Evolutionary conservation across 768 basidiomycete species (phyloP).

Genomic region (Rubroboletus pulcherrimus): DNA sequence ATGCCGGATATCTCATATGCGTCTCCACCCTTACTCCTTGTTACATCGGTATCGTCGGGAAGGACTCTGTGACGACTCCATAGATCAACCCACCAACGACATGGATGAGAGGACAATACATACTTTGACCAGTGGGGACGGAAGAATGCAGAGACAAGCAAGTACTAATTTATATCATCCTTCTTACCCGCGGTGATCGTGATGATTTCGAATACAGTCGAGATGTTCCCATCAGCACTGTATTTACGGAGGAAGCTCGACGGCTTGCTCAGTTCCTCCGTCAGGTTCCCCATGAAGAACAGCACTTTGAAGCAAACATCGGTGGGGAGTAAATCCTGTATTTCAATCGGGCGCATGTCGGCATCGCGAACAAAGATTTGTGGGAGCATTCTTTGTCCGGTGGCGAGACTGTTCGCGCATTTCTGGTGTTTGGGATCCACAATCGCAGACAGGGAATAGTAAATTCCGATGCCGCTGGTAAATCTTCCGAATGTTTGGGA

Average conservation of each 20-base stretch:
- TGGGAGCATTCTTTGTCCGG: conserved; percentile 39
- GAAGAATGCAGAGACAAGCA: conserved; percentile 33
- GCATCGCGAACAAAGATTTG: conserved; percentile 35
- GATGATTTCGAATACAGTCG: conserved; percentile 32
- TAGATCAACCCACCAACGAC: not conserved
- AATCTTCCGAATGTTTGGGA: conserved; percentile 38
- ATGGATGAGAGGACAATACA: conserved; percentile 8
- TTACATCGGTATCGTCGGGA: conserved; percentile 35
- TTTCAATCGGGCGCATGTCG: conserved; percentile 34
- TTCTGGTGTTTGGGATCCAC: conserved; percentile 30
- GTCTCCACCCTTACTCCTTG: conserved; percentile 28
- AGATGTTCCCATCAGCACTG: conserved; percentile 13
- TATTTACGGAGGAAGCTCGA: conserved; percentile 30
- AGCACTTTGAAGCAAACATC: conserved; percentile 39
- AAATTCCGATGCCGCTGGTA: conserved; percentile 37
- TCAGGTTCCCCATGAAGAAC: conserved; percentile 31
- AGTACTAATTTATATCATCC: conserved; percentile 28
- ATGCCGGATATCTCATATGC: conserved; percentile 37
- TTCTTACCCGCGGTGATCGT: conserved; percentile 30
- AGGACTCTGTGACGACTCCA: conserved; percentile 27
- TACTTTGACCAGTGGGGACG: conserved; percentile 43
- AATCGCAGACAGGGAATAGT: conserved; percentile 37
- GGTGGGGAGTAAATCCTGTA: conserved; percentile 39
- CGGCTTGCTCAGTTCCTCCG: conserved; percentile 24
- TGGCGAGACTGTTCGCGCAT: conserved; percentile 30